A percentile compares a stretch with the other conserved stretches of the same genome.
These are phyloP conservation scores for Talaromyces proteolyticus DNA, from an alignment of 495 filamentous ascomycete genomes.

Conservation along the genomic window DNA sequence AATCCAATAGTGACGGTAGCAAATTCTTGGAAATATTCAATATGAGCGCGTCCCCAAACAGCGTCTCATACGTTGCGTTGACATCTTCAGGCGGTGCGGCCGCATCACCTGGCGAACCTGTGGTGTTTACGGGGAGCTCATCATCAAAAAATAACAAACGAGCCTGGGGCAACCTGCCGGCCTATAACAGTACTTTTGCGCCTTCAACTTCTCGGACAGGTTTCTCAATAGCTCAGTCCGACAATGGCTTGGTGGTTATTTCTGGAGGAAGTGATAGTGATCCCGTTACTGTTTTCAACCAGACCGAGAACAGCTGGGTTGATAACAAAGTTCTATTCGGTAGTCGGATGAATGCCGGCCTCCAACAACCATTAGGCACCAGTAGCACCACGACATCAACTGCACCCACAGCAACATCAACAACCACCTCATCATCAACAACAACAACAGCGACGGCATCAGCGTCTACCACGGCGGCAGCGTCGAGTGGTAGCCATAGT, in stretches of 20 bases:
- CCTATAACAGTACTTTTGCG: conserved; percentile 70
- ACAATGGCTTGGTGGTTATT: conserved; percentile 62
- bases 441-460: conserved; percentile 27
- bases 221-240: conserved; percentile 55
- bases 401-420: conserved; percentile 22
- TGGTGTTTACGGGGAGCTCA: conserved; percentile 21
- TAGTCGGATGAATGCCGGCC: conserved; percentile 23
- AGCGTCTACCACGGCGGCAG: conserved; percentile 21
- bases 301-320: conserved; percentile 71
- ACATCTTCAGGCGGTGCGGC: conserved; percentile 39
- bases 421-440: conserved; percentile 33
- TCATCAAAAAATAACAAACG: conserved; percentile 8
- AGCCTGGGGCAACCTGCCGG: conserved; percentile 51
- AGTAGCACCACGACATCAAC: conserved; percentile 30
- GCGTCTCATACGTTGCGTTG: conserved; percentile 61
- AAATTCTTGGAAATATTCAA: conserved; percentile 82
- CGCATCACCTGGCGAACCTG: conserved; percentile 23
- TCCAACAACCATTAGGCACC: conserved; percentile 25
- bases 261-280: conserved; percentile 62
- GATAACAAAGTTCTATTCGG: conserved; percentile 65
- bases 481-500: conserved; percentile 18
- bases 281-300: conserved; percentile 72
- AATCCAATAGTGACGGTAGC: conserved; percentile 69
- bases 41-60: conserved; percentile 69
- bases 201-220: conserved; percentile 56